Base-by-base conservation (phyloP, 768 basidiomycete species). In the Boletellus ananas region DNA sequence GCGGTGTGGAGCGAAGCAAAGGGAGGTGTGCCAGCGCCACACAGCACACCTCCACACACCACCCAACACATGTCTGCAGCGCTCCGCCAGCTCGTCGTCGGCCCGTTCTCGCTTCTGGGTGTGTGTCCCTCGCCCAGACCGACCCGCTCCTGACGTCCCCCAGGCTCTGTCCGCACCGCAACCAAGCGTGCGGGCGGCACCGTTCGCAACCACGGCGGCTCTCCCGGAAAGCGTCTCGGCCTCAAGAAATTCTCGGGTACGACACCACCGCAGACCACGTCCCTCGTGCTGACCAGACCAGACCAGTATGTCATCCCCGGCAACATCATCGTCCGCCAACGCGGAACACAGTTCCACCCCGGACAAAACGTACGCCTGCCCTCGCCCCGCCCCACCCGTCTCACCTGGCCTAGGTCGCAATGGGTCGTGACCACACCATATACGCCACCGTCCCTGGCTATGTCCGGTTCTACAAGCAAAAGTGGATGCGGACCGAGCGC, bases 181-280 rank as follows among this genome's bases (percentile, higher is more conserved):
- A 97, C 96, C 50, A 99, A 99, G 71, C 84, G 92, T 37, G 95
- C 94, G 39, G 95, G 94, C 59, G 96, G 96, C 35, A 90, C 87
- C 8, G 87, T 94, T 3, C 84, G 87, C 67, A 98, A 98, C 67
- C 87, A 93, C 59, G 85, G 95, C 51, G 88, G 90, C 52, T 94
- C 93, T 1, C 86, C 92, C 12, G 96, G 96, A 56, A 87, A 92
- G 70, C 84, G 96, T 20, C 73, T 99, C 27, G 96, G 96, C 58
- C 76, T 98, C 36, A 99, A 98, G 74, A 94, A 92, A 70, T 98
- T 93, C 70, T 94, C 92, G 56, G 94, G 95, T 90, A 56, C 6
- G 78, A 63, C 25, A 18, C 13, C 20, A 6, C 16, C 16, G 34
- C 49, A n/a, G 33, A 45, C 33, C 46, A 10, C 17, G 33, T 46